Evolutionary conservation across 805 yeast genomes (phyloP), one percentile per base, ranked within the genome.

Genomic region (Myxozyma vanderwaltii): DNA sequence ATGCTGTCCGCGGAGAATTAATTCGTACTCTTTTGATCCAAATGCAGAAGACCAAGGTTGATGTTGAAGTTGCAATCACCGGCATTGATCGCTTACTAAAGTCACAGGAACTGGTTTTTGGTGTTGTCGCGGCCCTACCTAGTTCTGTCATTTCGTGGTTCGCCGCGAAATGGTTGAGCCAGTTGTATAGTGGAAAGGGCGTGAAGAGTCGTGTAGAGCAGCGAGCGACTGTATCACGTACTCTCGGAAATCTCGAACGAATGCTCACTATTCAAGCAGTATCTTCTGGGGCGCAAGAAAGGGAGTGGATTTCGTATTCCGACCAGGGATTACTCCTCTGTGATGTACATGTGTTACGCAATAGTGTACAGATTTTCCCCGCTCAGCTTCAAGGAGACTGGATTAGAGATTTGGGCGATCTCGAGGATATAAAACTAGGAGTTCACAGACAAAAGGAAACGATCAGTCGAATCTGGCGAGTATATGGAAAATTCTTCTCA

Each of bases 1-100:
- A 86, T 38, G 66, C 85, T 1, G 58, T 91, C 1, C 73, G 75
- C 13, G 99, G 98, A 3, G 82, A 85, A 57, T 79, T 92, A 64
- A 73, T 91, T 7, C 79, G 96, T 55, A 84, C 91, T 15, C 72
- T 94, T 47, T 75, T 94, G 68, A 91, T 92, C 63, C 98, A 94
- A 72, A 78, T 94, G n/a, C 99, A 92, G 72, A 92, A 94, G 74
- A 86, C 96, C 12, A 92, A 92, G 73, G 97, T 94, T 5, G 99
- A 92, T 71, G 96, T 96, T 7, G 91, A 88, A 38, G 76, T 91
- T 4, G 98, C 97, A 0, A 81, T 92, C 61, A 83, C 81, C 66
- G 98, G 98, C 7, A 91, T 94, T 63, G 98, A 94, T 73, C 86
- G 88, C 70, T 76, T 92, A 65, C 79, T 94, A 46, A 87, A 90